Conservation (phyloP, 805 yeast genomes). For the Saccharomycopsis javanensis region DNA sequence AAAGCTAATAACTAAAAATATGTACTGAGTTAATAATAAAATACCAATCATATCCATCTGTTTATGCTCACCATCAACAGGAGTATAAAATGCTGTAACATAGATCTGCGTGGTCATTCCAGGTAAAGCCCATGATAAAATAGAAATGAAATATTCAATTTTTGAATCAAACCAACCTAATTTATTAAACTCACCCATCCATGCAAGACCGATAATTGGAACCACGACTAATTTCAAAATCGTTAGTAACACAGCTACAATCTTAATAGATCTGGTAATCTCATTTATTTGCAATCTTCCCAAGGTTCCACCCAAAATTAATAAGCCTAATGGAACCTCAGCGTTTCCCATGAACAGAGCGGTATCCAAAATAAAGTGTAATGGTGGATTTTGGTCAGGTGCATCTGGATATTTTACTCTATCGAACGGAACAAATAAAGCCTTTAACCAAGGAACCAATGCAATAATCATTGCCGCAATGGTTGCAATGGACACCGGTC, state of each 20-base stretch:
- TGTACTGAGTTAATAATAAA: conserved; percentile 64
- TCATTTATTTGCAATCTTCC: conserved; percentile 57
- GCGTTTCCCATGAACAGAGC: conserved; percentile 76
- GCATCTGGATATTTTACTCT: conserved; percentile 49
- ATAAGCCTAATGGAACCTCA: conserved; percentile 80
- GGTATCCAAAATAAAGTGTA: conserved; percentile 78
- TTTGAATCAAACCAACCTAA: conserved; percentile 37
- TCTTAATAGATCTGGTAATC: conserved; percentile 58
- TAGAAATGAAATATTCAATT: conserved; percentile 65
- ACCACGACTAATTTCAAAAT: conserved; percentile 52
- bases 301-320: conserved; percentile 81
- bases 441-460: conserved; percentile 83
- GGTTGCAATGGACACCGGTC: conserved; percentile 69
- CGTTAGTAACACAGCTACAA: conserved; percentile 52
- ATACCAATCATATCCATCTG: conserved; percentile 83
- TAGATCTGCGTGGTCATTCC: conserved; percentile 85
- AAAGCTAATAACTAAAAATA: conserved; percentile 23
- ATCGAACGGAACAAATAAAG: conserved; percentile 48
- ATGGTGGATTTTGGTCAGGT: conserved; percentile 79
- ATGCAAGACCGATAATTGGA: conserved; percentile 71
- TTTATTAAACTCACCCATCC: conserved; percentile 60
- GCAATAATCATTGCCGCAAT: conserved; percentile 56
- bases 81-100: conserved; percentile 78
- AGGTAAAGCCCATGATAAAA: conserved; percentile 72
- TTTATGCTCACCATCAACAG: conserved; percentile 37